Evolutionary conservation across 768 basidiomycete species (phyloP), one percentile per base, ranked within the genome.

Genomic region (Hericium coralloides): DNA sequence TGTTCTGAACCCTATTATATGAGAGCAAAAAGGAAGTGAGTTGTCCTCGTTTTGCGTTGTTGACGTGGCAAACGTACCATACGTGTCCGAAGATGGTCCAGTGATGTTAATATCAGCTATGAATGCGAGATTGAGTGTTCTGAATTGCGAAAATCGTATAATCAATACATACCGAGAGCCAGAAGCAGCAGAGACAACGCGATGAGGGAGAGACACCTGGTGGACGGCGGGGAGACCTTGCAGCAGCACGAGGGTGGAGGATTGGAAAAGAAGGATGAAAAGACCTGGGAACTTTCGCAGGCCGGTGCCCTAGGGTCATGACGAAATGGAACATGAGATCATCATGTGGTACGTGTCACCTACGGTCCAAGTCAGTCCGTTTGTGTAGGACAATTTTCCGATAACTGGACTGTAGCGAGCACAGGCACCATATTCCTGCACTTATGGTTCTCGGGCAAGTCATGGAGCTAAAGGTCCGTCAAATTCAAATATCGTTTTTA

Each of bases 401-500:
- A 6, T 31, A 9, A 8, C 31, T 31, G 31, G n/a, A n/a, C 31
- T 31, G 31, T 9, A 31, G 10, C 31, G 31, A 31, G 31, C 31
- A 31, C 31, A 31, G 26, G 31, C 31, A 8, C 31, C 8, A 31
- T 9, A n/a, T n/a, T n/a, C n/a, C n/a, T n/a, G n/a, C n/a, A n/a
- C n/a, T n/a, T 7, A 31, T 31, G 31, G 31, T 31, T 31, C 91
- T 98, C 10, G 85, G 83, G 4, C 91, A 93, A 67, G 92, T 98
- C 39, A 88, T 97, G 75, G 97, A 98, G 59, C 82, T 99, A 63
- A 98, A 97, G 81, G 94, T 91, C 59, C 66, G 67, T 31, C 31
- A 31, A 1, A 2, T 31, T 31, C 31, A 31, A 9, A 8, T 49
- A 53, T 31, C 20, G 25, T n/a, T 9, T 9, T 53, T 59, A 55